phyloP scores from a whole-genome alignment of 768 basidiomycete species.

The Boletus fagicola region DNA sequence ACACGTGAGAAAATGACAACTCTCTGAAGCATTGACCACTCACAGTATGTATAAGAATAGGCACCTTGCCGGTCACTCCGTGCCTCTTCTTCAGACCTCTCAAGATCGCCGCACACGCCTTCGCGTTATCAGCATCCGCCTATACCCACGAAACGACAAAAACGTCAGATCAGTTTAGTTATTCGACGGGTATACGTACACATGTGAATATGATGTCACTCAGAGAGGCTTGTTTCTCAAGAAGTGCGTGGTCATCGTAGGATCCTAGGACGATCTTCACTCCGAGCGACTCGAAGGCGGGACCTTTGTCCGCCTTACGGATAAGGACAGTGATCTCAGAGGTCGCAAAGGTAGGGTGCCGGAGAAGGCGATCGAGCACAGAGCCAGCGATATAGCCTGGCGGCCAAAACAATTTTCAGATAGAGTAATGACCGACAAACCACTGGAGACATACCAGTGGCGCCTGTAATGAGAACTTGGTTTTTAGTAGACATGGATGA shows the following conservation, averaged over 20 bases:
- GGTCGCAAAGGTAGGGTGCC: constrained; percentile 19
- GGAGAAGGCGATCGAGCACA: constrained; percentile 32
- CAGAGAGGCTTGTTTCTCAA: constrained; percentile 44
- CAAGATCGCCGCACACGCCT: constrained; percentile 46
- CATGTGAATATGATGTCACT: constrained; percentile 45
- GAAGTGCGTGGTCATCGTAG: constrained; percentile 39
- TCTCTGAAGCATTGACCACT: constrained; percentile 19
- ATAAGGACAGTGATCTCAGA: constrained; percentile 31
- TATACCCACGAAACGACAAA: constrained; percentile 9
- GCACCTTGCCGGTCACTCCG: constrained; percentile 39
- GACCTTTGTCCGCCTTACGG: constrained; percentile 29
- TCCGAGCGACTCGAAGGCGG: constrained; percentile 22
- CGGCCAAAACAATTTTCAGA: background rate
- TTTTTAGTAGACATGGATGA: constrained; percentile 20
- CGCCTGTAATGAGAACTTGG: constrained; percentile 21
- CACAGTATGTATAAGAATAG: constrained; percentile 63
- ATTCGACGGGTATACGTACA: constrained; percentile 24
- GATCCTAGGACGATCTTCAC: constrained; percentile 41
- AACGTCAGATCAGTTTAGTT: background rate
- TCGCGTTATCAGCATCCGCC: constrained; percentile 49
- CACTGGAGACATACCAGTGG: constrained; percentile 14
- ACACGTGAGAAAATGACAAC: background rate
- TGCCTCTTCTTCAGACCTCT: constrained; percentile 50
- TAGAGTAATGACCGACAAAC: background rate
- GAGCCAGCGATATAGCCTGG: constrained; percentile 37